Base-by-base conservation (phyloP, 2,329 filamentous ascomycete species). In the Curvularia spicifera region DNA sequence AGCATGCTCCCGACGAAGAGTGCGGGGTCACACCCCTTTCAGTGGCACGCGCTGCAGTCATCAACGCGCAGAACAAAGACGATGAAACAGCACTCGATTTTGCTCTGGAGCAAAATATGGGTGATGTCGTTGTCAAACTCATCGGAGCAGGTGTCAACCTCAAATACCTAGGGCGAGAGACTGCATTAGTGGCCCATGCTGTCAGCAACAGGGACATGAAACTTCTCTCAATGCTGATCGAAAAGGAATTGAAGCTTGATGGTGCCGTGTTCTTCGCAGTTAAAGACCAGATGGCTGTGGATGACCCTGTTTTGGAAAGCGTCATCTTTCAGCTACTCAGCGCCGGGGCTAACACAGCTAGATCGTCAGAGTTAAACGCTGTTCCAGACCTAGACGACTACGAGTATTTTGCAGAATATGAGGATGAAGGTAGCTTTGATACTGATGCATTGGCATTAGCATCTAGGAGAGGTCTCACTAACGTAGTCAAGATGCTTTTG, bases 71-170 rank as follows among this genome's bases (percentile, higher is more conserved):
- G 18, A 59, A 61, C 31, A 39, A 55, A 10, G 56, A 59, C 7
- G 56, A 31, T 20, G 53, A 59, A 12, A 64, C 61, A 47, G 53
- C 59, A n/a, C 47, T 64, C 8, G 35, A 46, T 15, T 49, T 61
- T 51, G 61, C 61, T 7, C 28, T 63, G 1, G 31, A 40, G 4
- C 7, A 53, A 40, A 53, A 53, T n/a, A 29, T 42, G 8, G 35
- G 26, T 5, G 31, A 50, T 10, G 47, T 60, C 13, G 29, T 60
- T 29, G 0, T 18, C 7, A 45, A 29, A 45, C 15, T 45, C 15
- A 12, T 45, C 15, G 26, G 20, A 9, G 43, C 24, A 29, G 43
- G 43, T 5, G 43, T 15, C 24, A 29, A 10, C 6, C 43, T 29
- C 26, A 18, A 12, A 29, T 29, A 45, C 13, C 26, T 45, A 29